Conservation (phyloP, 78 protist species). For the Pelomyxa schiedti region DNA sequence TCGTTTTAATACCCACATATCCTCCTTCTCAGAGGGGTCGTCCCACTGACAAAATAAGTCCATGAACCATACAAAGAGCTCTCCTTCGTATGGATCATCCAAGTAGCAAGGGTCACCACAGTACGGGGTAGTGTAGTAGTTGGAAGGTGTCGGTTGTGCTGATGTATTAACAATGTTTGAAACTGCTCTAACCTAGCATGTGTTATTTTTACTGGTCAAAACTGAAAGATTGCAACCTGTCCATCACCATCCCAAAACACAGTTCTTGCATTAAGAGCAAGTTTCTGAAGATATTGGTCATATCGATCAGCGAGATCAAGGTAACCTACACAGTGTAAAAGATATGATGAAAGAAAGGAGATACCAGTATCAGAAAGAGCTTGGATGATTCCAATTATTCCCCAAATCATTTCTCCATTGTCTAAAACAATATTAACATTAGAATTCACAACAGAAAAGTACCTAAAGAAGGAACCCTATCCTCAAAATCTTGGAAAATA, state of each 20-base stretch:
- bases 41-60: constrained; percentile 34
- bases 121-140: too few species aligned
- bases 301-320: constrained; percentile 1
- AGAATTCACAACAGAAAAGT: not conserved
- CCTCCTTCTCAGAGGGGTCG: constrained; percentile 7
- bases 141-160: constrained; percentile 24
- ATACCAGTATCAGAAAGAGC: not conserved
- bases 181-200: constrained; percentile 12
- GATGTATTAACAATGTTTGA: constrained; percentile 7
- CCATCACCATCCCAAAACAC: too few species aligned
- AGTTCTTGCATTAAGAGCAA: constrained; percentile 14
- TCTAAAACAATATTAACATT: too few species aligned
- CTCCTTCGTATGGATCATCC: constrained; percentile 55
- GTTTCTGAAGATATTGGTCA: constrained; percentile 10
- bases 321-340: not conserved
- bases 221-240: too few species aligned
- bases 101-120: constrained; percentile 7
- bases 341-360: not conserved
- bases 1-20: constrained; percentile 38
- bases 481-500: not conserved
- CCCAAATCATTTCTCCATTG: constrained; percentile 58
- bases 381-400: constrained; percentile 10
- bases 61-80: constrained; percentile 26
- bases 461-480: not conserved
- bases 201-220: too few species aligned